phyloP scores from a whole-genome alignment of 2,329 filamentous ascomycete genomes.

The Fusarium bulbicola region DNA sequence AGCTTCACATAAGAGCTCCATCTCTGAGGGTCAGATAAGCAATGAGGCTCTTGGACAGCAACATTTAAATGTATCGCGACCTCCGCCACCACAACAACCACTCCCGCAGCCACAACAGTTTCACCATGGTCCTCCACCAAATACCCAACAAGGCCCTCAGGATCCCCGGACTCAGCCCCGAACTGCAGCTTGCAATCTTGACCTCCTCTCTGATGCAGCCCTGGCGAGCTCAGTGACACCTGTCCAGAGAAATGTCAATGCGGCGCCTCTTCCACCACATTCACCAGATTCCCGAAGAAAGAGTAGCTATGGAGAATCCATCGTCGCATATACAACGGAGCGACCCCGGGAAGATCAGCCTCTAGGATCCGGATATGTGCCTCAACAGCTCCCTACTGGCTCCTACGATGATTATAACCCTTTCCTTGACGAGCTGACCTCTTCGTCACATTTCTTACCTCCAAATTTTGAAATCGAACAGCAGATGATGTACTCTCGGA shows the following conservation, averaged over 20 bases:
- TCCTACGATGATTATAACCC: slow-evolving; percentile 67
- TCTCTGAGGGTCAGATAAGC: slow-evolving; percentile 59
- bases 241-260: slow-evolving; percentile 61
- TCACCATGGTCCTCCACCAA: slow-evolving; percentile 49
- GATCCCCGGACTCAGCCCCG: slow-evolving; percentile 58
- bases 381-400: slow-evolving; percentile 42
- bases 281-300: slow-evolving; percentile 55
- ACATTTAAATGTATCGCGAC: slow-evolving; percentile 40
- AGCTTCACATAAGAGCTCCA: slow-evolving; percentile 55
- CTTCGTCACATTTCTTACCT: slow-evolving; percentile 64
- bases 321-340: slow-evolving; percentile 56
- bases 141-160: slow-evolving; percentile 53
- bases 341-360: slow-evolving; percentile 58
- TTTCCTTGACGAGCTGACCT: slow-evolving; percentile 66
- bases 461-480: slow-evolving; percentile 64
- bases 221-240: slow-evolving; percentile 64
- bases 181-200: slow-evolving; percentile 63
- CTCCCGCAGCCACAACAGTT: slow-evolving; percentile 47
- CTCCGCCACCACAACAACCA: slow-evolving; percentile 42
- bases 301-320: slow-evolving; percentile 56
- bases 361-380: slow-evolving; percentile 51
- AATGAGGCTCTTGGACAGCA: slow-evolving; percentile 58
- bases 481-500: slow-evolving; percentile 61
- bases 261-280: slow-evolving; percentile 54
- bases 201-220: slow-evolving; percentile 68